phyloP scores from a whole-genome alignment of 1,284 basidiomycete genomes.

The Sporisorium sorghi region DNA sequence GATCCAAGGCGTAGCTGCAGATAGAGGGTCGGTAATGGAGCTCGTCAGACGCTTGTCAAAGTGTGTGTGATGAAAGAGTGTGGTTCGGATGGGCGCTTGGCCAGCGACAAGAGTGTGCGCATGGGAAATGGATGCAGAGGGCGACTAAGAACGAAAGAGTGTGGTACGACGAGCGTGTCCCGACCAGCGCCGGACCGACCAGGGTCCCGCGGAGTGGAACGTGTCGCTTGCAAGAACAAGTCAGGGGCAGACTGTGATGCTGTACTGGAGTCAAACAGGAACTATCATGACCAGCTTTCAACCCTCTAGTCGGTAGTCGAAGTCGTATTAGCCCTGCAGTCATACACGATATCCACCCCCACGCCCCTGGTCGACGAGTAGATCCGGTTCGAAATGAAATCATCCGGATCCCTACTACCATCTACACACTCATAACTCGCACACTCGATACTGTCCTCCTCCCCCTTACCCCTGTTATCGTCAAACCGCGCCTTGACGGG shows the following conservation, averaged over 20 bases:
- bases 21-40: neutral
- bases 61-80: neutral
- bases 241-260: too few relatives aligned
- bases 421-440: slow-evolving; percentile 21
- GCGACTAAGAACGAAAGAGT: neutral
- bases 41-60: neutral
- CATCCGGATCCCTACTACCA: slow-evolving; percentile 37
- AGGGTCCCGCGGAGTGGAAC: neutral
- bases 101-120: neutral
- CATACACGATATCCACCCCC: slow-evolving; percentile 34
- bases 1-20: slow-evolving; percentile 9
- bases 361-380: slow-evolving; percentile 34
- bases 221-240: neutral
- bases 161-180: neutral
- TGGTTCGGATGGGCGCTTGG: slow-evolving; percentile 2
- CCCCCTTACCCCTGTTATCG: slow-evolving; percentile 19
- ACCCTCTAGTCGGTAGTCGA: slow-evolving; percentile 14
- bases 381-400: slow-evolving; percentile 32
- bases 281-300: neutral
- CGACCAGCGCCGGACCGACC: neutral
- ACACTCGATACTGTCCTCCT: slow-evolving; percentile 23
- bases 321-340: slow-evolving; percentile 34
- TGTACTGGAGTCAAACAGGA: too few relatives aligned
- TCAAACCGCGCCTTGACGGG: slow-evolving; percentile 42
- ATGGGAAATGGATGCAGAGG: neutral